Percentiles rank a stretch among this genome's conserved stretches.
These are phyloP conservation scores for Nothophytophthora sp. DNA, from an alignment of 352 stramenopile species.

Conservation along the genomic window DNA sequence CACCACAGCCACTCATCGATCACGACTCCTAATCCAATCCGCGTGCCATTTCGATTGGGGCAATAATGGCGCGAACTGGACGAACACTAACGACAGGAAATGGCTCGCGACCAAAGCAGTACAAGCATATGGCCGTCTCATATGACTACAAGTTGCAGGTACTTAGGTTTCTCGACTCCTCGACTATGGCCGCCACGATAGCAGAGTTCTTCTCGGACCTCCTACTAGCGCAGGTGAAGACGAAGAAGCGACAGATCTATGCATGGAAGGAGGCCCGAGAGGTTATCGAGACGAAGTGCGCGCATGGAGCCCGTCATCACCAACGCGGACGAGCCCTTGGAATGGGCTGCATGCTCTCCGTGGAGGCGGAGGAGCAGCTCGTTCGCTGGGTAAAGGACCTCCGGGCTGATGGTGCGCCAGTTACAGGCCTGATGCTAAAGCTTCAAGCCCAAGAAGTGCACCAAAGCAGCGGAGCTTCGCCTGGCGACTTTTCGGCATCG, in stretches of 20 bases:
- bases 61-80: neutral
- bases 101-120: neutral
- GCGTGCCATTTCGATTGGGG: no score
- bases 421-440: conserved; percentile 6
- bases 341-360: neutral
- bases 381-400: conserved; percentile 4
- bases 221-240: neutral
- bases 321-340: neutral
- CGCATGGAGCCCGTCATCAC: neutral
- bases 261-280: conserved; percentile 1
- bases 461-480: neutral
- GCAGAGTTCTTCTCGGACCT: neutral
- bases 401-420: conserved; percentile 1
- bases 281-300: conserved; percentile 6
- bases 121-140: conserved; percentile 2
- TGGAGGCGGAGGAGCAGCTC: conserved; percentile 3
- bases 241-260: conserved; percentile 5
- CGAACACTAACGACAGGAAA: neutral
- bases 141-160: conserved; percentile 4
- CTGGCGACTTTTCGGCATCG: neutral
- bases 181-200: neutral
- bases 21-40: no score
- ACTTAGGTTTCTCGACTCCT: neutral
- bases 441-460: conserved; percentile 7
- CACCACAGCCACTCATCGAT: no score